Percentiles rank a stretch among this genome's conserved stretches.
These are phyloP conservation scores for Wickerhamomyces subpelliculosus DNA, from an alignment of 805 yeast species.

Conservation along the genomic window DNA sequence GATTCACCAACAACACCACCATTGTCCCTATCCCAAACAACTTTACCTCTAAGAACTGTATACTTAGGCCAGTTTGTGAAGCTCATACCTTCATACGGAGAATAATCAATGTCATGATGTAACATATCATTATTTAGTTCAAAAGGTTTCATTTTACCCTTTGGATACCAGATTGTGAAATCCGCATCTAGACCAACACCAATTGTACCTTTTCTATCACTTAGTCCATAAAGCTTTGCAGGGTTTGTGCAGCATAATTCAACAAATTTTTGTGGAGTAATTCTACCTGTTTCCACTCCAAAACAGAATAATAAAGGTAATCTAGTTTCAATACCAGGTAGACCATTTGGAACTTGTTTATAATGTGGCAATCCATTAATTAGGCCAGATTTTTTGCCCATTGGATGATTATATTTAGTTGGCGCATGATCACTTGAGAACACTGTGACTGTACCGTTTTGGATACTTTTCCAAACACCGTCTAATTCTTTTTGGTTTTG, in stretches of 20 bases:
- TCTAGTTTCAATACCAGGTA: conserved; percentile 44
- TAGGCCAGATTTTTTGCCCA: conserved; percentile 37
- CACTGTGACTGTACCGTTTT: conserved; percentile 41
- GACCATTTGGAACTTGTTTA: conserved; percentile 39
- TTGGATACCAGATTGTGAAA: conserved; percentile 41
- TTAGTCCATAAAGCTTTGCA: conserved; percentile 38
- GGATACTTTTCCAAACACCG: conserved; percentile 38
- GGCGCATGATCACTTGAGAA: conserved; percentile 43
- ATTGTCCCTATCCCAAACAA: conserved; percentile 26
- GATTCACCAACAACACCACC: no score
- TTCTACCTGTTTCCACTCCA: conserved; percentile 36
- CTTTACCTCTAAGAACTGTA: conserved; percentile 32
- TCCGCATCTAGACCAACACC: conserved; percentile 46
- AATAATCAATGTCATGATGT: conserved; percentile 31
- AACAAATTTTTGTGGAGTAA: conserved; percentile 35
- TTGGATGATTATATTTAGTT: conserved; percentile 31
- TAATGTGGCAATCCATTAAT: conserved; percentile 32
- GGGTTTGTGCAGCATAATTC: conserved; percentile 40
- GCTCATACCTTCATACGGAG: conserved; percentile 33
- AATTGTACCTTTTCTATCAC: conserved; percentile 33
- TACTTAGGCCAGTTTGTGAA: conserved; percentile 40
- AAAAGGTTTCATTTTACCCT: conserved; percentile 24
- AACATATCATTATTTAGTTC: conserved; percentile 23
- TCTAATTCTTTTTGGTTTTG: conserved; percentile 30
- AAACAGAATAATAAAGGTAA: conserved; percentile 36